Conservation (phyloP, 495 filamentous ascomycete species). For the Penicillium arizonense region DNA sequence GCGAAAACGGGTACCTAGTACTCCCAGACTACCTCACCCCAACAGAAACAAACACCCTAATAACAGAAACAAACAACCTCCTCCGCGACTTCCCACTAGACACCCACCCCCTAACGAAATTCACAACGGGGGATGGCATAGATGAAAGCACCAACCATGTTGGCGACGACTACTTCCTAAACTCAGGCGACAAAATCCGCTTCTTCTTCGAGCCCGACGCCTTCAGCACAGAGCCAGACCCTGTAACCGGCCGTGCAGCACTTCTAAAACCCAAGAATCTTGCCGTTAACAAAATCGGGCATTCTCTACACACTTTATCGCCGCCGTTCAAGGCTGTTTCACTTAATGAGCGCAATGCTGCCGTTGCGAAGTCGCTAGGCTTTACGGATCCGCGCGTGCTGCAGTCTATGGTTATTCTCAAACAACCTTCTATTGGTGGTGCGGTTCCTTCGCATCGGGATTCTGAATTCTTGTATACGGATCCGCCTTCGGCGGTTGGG, state of each 20-base stretch:
- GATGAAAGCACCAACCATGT: slow-evolving; percentile 59
- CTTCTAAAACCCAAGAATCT: slow-evolving; percentile 73
- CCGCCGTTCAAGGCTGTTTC: slow-evolving; percentile 66
- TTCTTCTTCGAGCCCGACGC: slow-evolving; percentile 95
- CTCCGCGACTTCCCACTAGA: slow-evolving; percentile 73
- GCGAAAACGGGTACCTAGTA: slow-evolving; percentile 84
- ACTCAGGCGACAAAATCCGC: slow-evolving; percentile 81
- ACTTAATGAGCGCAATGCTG: slow-evolving; percentile 52
- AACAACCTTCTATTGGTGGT: slow-evolving; percentile 93
- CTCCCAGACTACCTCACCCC: slow-evolving; percentile 73
- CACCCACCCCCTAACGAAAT: slow-evolving; percentile 87
- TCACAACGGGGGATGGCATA: slow-evolving; percentile 69
- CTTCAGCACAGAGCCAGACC: slow-evolving; percentile 38
- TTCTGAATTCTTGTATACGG: slow-evolving; percentile 86
- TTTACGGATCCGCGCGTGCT: slow-evolving; percentile 74
- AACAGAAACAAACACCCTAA: slow-evolving; percentile 62
- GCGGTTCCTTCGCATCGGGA: slow-evolving; percentile 88
- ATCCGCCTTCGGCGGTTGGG: slow-evolving; percentile 85
- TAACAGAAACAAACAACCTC: slow-evolving; percentile 69
- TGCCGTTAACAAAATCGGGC: slow-evolving; percentile 96
- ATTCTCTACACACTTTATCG: slow-evolving; percentile 77
- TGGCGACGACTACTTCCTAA: slow-evolving; percentile 93
- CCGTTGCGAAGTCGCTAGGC: slow-evolving; percentile 67
- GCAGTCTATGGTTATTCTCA: slow-evolving; percentile 98
- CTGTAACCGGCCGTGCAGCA: slow-evolving; percentile 35